Evolutionary conservation across 2,329 filamentous ascomycete genomes (phyloP).

Genomic region (Dactylellina parvicollis): DNA sequence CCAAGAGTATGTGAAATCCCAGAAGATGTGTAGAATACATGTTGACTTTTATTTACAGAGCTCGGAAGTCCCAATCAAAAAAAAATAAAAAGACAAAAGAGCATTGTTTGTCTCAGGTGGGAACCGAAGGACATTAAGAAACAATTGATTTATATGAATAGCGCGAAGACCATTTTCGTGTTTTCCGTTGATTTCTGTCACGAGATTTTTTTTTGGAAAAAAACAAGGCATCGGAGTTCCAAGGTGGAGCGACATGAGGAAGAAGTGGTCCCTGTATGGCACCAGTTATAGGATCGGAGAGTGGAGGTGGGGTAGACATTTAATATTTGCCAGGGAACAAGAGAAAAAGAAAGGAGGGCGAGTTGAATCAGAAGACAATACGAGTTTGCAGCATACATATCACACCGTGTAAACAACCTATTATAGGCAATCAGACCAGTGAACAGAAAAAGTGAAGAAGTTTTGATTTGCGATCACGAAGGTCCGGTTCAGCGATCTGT

Average conservation of each 20-base stretch:
- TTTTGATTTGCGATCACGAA: too few relatives aligned
- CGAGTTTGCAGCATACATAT: not conserved
- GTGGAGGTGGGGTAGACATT: constrained; percentile 45
- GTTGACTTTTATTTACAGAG: too few relatives aligned
- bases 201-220: not conserved
- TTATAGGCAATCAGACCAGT: too few relatives aligned
- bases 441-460: too few relatives aligned
- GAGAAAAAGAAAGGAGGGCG: not conserved
- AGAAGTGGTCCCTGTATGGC: constrained; percentile 31
- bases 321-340: not conserved
- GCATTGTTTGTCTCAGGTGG: too few relatives aligned
- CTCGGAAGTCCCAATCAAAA: too few relatives aligned
- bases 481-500: too few relatives aligned
- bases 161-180: not conserved
- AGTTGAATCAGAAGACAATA: not conserved
- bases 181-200: not conserved
- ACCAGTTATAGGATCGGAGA: constrained; percentile 29
- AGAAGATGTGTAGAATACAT: too few relatives aligned
- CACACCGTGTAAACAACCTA: constrained; percentile 15
- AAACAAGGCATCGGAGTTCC: not conserved
- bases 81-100: too few relatives aligned
- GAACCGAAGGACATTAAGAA: too few relatives aligned
- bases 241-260: constrained; percentile 1
- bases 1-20: not conserved
- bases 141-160: too few relatives aligned